phyloP scores from a whole-genome alignment of 2,329 filamentous ascomycete species.

The Fulvia fulva region DNA sequence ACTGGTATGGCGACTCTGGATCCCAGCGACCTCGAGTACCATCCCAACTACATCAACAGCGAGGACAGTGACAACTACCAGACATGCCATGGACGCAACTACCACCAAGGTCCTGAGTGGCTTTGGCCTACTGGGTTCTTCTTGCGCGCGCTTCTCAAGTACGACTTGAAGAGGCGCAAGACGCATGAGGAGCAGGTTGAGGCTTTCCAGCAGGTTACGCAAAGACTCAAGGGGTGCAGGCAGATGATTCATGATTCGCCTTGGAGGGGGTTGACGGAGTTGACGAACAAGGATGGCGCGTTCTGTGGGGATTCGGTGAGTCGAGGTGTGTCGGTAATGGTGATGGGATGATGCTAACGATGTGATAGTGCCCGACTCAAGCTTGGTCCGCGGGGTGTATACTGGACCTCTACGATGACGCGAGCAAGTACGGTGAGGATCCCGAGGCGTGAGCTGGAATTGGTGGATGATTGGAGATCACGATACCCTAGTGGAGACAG shows the following conservation, averaged over 20 bases:
- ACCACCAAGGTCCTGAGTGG: slow-evolving; percentile 98
- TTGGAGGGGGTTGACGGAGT: slow-evolving; percentile 88
- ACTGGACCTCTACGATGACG: slow-evolving; percentile 95
- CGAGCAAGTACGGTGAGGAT: slow-evolving; percentile 36
- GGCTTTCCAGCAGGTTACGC: slow-evolving; percentile 90
- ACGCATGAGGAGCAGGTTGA: slow-evolving; percentile 69
- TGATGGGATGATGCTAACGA: slow-evolving; percentile 30
- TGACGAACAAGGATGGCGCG: slow-evolving; percentile 85
- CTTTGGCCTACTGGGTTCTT: slow-evolving; percentile 97
- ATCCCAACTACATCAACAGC: slow-evolving; percentile 89
- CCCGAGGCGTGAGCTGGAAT: not conserved
- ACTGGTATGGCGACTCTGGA: slow-evolving; percentile 95
- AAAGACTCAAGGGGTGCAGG: slow-evolving; percentile 77
- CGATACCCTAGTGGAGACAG: not conserved
- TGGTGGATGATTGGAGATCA: not conserved
- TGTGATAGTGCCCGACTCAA: slow-evolving; percentile 75
- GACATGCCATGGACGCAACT: slow-evolving; percentile 91
- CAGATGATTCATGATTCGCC: slow-evolving; percentile 71
- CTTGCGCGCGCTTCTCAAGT: slow-evolving; percentile 83
- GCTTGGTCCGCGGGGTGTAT: slow-evolving; percentile 94
- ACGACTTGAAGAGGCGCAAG: slow-evolving; percentile 72
- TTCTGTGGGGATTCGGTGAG: slow-evolving; percentile 83
- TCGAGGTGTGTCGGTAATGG: slow-evolving; percentile 24
- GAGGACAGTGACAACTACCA: slow-evolving; percentile 90
- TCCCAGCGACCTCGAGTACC: slow-evolving; percentile 86